These are phyloP conservation scores for Hypoxylon sp. DNA, from an alignment of 2,329 filamentous ascomycete species.

Conservation along the genomic window DNA sequence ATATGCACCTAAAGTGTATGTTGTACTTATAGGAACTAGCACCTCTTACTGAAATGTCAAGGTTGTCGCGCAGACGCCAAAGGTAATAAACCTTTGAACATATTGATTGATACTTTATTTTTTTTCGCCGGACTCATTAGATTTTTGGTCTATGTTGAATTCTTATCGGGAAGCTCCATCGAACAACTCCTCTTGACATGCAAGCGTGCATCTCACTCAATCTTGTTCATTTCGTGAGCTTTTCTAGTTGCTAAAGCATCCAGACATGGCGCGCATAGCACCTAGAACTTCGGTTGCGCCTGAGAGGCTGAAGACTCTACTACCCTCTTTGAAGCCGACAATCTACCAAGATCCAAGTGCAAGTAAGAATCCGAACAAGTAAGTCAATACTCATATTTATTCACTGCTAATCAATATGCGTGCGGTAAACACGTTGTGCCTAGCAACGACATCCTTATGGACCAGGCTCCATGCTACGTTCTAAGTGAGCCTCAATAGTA, in stretches of 20 bases:
- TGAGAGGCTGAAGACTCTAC: conserved; percentile 54
- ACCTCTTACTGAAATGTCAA: not conserved
- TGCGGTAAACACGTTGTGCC: not conserved
- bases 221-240: conserved; percentile 1
- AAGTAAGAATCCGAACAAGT: conserved; percentile 52
- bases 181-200: not conserved
- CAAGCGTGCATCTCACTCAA: not conserved
- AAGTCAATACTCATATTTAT: conserved; percentile 49
- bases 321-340: conserved; percentile 54
- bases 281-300: conserved; percentile 53
- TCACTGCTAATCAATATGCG: conserved; percentile 31
- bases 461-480: not conserved
- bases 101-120: not conserved
- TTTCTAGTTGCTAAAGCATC: conserved; percentile 7
- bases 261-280: conserved; percentile 51
- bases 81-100: not conserved
- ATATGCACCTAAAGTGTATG: not conserved
- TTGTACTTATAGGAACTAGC: not conserved
- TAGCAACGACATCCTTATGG: not conserved
- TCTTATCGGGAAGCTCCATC: not conserved
- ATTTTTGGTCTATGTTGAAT: not conserved
- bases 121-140: conserved; percentile 1
- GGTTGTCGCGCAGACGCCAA: not conserved
- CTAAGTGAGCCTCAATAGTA: not conserved
- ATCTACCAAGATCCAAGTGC: conserved; percentile 54